A percentile compares a stretch with the other conserved stretches of the same genome.
phyloP scores from a whole-genome alignment of 148 eudicot species.

The Chenopodium quinoa region DNA sequence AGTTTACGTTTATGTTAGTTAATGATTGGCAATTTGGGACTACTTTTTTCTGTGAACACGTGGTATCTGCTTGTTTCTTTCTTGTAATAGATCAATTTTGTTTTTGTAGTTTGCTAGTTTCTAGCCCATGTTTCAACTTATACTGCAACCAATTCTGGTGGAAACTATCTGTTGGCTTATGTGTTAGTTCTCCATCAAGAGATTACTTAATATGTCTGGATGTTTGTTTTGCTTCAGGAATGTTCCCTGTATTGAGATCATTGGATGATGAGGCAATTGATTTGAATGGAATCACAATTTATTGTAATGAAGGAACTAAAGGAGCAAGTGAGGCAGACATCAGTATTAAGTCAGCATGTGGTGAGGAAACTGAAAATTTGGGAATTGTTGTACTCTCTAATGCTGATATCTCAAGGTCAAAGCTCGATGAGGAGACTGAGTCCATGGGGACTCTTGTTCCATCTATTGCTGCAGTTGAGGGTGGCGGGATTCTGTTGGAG shows the following conservation, averaged over 20 bases:
- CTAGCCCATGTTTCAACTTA: background rate
- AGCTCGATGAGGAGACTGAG: constrained; percentile 29
- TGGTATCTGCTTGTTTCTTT: background rate
- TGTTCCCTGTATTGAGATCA: constrained; percentile 52
- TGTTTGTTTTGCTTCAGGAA: constrained; percentile 40
- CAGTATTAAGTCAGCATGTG: constrained; percentile 22
- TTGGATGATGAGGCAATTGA: constrained; percentile 58
- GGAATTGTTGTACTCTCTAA: constrained; percentile 23
- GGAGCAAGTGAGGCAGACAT: constrained; percentile 27
- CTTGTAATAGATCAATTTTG: background rate
- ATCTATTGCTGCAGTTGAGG: constrained; percentile 29
- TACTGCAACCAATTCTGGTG: background rate
- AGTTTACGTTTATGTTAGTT: background rate
- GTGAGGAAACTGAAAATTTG: constrained; percentile 30
- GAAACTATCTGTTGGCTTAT: background rate
- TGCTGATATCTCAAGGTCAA: constrained; percentile 22
- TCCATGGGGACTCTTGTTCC: constrained; percentile 22
- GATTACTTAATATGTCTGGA: constrained; percentile 9
- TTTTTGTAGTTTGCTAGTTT: background rate
- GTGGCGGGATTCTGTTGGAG: constrained; percentile 16
- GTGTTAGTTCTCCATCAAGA: background rate
- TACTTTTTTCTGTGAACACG: background rate
- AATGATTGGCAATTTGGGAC: background rate
- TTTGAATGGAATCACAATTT: constrained; percentile 46
- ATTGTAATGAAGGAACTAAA: constrained; percentile 30